These are phyloP conservation scores for Hamigera avellanea DNA, from an alignment of 495 filamentous ascomycete species.

Conservation along the genomic window DNA sequence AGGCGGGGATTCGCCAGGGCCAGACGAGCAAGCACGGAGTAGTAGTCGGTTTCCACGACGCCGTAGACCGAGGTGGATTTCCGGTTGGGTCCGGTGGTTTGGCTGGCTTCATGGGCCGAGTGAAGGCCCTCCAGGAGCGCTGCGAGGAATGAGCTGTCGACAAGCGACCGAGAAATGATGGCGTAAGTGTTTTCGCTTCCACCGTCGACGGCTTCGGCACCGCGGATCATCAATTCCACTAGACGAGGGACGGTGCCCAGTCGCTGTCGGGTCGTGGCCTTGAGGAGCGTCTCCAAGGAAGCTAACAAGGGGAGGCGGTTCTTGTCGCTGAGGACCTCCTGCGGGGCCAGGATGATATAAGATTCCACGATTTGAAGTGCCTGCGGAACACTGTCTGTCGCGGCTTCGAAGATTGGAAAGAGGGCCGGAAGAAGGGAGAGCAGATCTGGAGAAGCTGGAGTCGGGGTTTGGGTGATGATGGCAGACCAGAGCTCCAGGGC, in stretches of 20 bases:
- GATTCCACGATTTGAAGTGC: slow-evolving; percentile 62
- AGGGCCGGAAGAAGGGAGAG: slow-evolving; percentile 54
- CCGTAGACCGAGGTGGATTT: slow-evolving; percentile 50
- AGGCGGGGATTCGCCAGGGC: slow-evolving; percentile 54
- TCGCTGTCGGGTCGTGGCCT: slow-evolving; percentile 49
- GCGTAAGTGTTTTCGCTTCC: slow-evolving; percentile 50
- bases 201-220: slow-evolving; percentile 59
- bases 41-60: slow-evolving; percentile 69
- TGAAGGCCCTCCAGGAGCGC: slow-evolving; percentile 61
- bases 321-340: slow-evolving; percentile 56
- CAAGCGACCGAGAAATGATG: slow-evolving; percentile 53
- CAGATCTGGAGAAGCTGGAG: slow-evolving; percentile 53
- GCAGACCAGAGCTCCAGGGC: slow-evolving; percentile 79
- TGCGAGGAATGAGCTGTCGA: slow-evolving; percentile 53
- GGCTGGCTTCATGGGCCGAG: slow-evolving; percentile 56
- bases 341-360: slow-evolving; percentile 72
- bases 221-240: slow-evolving; percentile 59
- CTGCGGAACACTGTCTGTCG: slow-evolving; percentile 56
- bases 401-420: slow-evolving; percentile 60
- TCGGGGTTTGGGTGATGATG: slow-evolving; percentile 58
- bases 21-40: slow-evolving; percentile 71
- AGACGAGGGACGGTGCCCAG: slow-evolving; percentile 52
- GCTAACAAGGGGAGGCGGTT: slow-evolving; percentile 44
- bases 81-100: slow-evolving; percentile 64
- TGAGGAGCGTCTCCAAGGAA: slow-evolving; percentile 43